Conservation (phyloP, 768 basidiomycete genomes). For the Mrakia hoshinonis region DNA sequence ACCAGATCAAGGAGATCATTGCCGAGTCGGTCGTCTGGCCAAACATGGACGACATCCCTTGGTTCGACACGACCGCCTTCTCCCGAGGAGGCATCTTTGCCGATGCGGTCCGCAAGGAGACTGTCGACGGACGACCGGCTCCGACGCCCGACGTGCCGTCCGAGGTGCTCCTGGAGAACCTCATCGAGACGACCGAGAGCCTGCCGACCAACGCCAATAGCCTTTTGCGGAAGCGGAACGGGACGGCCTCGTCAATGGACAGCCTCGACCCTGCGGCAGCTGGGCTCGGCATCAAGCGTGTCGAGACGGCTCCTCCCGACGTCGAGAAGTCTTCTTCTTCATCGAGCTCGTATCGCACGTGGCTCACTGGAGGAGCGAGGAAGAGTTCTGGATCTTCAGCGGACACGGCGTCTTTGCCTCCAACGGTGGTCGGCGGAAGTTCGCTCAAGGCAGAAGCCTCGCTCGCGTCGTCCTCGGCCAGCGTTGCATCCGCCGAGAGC, state of each 20-base stretch:
- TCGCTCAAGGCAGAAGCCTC: background rate
- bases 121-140: slow-evolving; percentile 19
- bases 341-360: background rate
- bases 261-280: background rate
- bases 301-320: slow-evolving; percentile 31
- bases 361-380: slow-evolving; percentile 11
- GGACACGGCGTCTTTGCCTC: background rate
- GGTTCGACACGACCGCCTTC: slow-evolving; percentile 62
- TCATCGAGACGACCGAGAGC: slow-evolving; percentile 24
- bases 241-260: background rate
- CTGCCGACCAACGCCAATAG: background rate
- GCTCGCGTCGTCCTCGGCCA: slow-evolving; percentile 13
- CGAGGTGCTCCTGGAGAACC: slow-evolving; percentile 32
- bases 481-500: background rate
- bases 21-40: slow-evolving; percentile 87
- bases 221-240: slow-evolving; percentile 20
- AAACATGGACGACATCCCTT: slow-evolving; percentile 96
- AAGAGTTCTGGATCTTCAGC: background rate
- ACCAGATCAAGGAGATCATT: slow-evolving; percentile 71
- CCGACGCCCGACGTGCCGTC: slow-evolving; percentile 25
- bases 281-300: slow-evolving; percentile 28
- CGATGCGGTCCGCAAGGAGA: slow-evolving; percentile 50
- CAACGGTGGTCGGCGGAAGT: background rate
- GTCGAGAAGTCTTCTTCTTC: background rate
- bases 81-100: slow-evolving; percentile 53